Evolutionary conservation across 2,329 filamentous ascomycete species (phyloP).

Genomic region (Verticillium isaacii): DNA sequence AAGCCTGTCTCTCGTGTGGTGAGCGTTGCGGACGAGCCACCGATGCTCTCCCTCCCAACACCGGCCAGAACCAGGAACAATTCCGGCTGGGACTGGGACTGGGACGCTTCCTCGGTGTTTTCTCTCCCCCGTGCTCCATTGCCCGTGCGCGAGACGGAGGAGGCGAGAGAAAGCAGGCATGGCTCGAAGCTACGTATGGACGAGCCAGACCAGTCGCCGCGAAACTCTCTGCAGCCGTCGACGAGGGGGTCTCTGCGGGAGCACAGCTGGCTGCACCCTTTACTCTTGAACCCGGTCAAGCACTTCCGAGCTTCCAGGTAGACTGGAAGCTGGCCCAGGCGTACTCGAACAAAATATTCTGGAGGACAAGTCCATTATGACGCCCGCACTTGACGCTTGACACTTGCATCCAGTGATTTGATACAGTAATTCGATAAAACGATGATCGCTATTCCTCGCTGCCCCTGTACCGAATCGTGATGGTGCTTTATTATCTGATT

Average conservation of each 20-base stretch:
- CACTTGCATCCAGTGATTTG: too few relatives aligned
- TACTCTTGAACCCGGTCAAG: neutral
- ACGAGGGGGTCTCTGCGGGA: neutral
- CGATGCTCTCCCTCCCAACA: neutral
- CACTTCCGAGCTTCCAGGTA: neutral
- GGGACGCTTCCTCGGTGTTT: neutral
- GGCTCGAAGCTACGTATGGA: constrained; percentile 8
- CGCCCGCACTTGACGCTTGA: too few relatives aligned
- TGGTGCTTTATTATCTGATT: too few relatives aligned
- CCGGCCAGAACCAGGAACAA: neutral
- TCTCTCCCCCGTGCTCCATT: neutral
- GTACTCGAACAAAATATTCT: too few relatives aligned
- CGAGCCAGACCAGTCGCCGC: neutral
- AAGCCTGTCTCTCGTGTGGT: neutral
- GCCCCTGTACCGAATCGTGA: too few relatives aligned
- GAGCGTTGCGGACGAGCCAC: neutral
- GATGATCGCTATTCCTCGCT: too few relatives aligned
- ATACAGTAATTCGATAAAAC: too few relatives aligned
- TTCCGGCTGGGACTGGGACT: neutral
- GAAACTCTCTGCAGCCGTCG: neutral
- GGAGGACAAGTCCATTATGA: too few relatives aligned
- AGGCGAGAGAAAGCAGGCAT: constrained; percentile 4
- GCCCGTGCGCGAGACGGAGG: neutral
- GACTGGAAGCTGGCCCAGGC: neutral
- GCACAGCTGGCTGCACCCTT: neutral